A percentile compares a stretch with the other conserved stretches of the same genome.
These are phyloP conservation scores for Pyropia yezoensis DNA, from an alignment of 23 red algal species.

Conservation along the genomic window DNA sequence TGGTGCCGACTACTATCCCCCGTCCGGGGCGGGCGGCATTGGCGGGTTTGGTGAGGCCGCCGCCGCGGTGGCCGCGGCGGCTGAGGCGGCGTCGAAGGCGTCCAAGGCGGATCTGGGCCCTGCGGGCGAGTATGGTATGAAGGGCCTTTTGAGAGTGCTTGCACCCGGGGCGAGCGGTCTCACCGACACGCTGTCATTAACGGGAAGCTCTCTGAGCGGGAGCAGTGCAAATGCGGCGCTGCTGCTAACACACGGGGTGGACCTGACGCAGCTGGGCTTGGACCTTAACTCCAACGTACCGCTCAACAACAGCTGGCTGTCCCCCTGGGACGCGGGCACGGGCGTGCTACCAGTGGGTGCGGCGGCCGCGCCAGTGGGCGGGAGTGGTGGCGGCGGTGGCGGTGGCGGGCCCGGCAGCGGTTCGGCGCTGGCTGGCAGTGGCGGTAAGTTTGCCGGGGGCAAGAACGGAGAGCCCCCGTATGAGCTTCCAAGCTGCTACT, in stretches of 20 bases:
- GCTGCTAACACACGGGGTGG: slow-evolving; percentile 71
- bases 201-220: too few relatives aligned
- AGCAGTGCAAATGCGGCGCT: slow-evolving; percentile 16
- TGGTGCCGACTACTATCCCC: not conserved
- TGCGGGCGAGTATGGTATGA: slow-evolving; percentile 47
- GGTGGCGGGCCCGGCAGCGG: slow-evolving; percentile 1
- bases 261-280: slow-evolving; percentile 78
- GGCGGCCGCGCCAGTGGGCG: not conserved
- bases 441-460: not conserved
- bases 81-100: not conserved
- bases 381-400: not conserved
- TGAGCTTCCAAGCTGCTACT: slow-evolving; percentile 74
- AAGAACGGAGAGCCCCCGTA: slow-evolving; percentile 65
- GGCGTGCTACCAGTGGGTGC: not conserved
- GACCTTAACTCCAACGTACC: slow-evolving; percentile 83
- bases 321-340: slow-evolving; percentile 54
- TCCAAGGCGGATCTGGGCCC: not conserved
- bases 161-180: not conserved
- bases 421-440: not conserved
- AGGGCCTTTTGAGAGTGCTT: slow-evolving; percentile 27
- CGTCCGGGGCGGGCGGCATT: not conserved
- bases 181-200: too few relatives aligned
- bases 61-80: not conserved
- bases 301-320: slow-evolving; percentile 63
- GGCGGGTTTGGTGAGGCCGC: not conserved